Evolutionary conservation across 2,329 filamentous ascomycete species (phyloP), one percentile per base, ranked within the genome.

Genomic region (Diaporthe citri): DNA sequence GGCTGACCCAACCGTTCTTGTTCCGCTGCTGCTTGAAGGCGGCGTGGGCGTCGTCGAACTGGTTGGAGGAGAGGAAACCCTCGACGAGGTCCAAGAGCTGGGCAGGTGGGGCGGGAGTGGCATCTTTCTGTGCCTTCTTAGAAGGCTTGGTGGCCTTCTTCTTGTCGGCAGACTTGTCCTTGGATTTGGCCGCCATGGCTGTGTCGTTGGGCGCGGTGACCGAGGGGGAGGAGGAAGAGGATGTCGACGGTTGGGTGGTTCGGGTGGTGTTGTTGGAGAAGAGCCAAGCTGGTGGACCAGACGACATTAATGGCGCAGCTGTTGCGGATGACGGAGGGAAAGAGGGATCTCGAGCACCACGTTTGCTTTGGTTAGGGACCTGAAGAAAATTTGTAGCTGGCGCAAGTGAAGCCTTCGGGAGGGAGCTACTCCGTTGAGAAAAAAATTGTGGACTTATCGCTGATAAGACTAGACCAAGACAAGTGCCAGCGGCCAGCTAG

Each of bases 81-180:
- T 91, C 90, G 79, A 95, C 88, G 22, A 94, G 86, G 76, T 91
- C 89, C 80, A 95, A 86, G 48, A 95, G 85, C 82, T 93, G 88
- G 39, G 88, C 83, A 6, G 93, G 88, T 36, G 90, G 87, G 62
- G 85, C 82, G 22, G 76, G 71, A 3, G 76, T 34, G n/a, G 71
- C 36, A 22, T 74, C 34, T 51, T 76, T 76, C 56, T 77, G 73
- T 22, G 77, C 59, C 17, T 70, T 71, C 5, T 74, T 74, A 46
- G 12, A n/a, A 4, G 48, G 31, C 51, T 67, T 69, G 12, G 75
- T 41, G 6, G 60, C 67, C 60, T 75, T 76, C 57, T 73, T 76
- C 64, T 69, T 46, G 48, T 67, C 75, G 13, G 76, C 76, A 12
- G 76, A 74, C 48, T 76, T 79, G 46, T 51, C 75, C 43, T 77